Conservation (phyloP, 257 asterid genomes). For the Eustoma russellianum region DNA sequence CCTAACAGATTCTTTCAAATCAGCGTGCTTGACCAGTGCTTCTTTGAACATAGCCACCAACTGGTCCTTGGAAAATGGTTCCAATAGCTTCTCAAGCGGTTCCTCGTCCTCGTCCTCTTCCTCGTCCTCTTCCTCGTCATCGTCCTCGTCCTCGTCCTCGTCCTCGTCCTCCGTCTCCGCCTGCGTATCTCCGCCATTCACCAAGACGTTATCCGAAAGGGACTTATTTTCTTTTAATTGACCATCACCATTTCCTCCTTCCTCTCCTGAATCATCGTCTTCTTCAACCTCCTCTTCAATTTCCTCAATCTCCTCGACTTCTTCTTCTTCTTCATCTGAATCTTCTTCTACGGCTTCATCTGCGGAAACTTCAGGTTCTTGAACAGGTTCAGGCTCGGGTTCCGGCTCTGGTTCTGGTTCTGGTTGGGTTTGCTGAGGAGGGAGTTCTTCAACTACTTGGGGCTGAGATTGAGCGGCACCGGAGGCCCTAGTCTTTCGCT, state of each 20-base stretch:
- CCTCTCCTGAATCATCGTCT: conserved; percentile 23
- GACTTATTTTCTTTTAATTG: conserved; percentile 9
- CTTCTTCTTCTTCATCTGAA: conserved; percentile 21
- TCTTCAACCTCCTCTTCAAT: conserved; percentile 23
- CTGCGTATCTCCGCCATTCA: conserved; percentile 32
- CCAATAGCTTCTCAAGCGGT: conserved; percentile 72
- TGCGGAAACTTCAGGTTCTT: conserved; percentile 14
- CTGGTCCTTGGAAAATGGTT: conserved; percentile 84
- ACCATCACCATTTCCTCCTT: conserved; percentile 17
- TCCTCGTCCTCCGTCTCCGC: conserved; percentile 21
- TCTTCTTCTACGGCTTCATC: conserved; percentile 28
- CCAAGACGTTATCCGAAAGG: conserved; percentile 19
- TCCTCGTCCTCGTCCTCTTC: conserved; percentile 67
- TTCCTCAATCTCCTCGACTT: conserved; percentile 23
- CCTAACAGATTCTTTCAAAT: conserved; percentile 42
- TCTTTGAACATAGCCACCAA: conserved; percentile 53
- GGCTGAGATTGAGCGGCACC: conserved; percentile 31
- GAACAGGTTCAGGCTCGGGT: conserved; percentile 17
- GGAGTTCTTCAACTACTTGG: conserved; percentile 16
- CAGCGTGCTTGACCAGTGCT: conserved; percentile 57
- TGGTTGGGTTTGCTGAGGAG: conserved; percentile 9
- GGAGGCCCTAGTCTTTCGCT: conserved; percentile 63
- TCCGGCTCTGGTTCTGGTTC: conserved; percentile 17
- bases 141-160: too few relatives aligned
- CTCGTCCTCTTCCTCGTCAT: too few relatives aligned